Evolutionary conservation across 2,329 filamentous ascomycete genomes (phyloP).

Genomic region (Cladosporium sp.): DNA sequence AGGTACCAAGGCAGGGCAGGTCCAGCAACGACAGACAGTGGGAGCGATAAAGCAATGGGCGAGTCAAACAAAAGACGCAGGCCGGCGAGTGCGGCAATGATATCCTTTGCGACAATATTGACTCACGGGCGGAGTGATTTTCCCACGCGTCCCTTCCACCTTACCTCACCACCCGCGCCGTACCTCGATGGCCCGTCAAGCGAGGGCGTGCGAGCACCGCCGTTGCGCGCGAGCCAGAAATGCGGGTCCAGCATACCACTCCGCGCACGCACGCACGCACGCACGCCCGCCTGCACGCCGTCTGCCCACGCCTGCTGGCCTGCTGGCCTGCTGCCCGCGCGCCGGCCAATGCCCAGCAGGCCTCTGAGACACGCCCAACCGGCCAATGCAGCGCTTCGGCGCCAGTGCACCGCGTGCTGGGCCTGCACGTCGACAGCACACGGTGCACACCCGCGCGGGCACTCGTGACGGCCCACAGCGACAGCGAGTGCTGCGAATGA

Average conservation of each 20-base stretch:
- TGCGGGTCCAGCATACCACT: background rate
- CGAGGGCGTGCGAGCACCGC: conserved; percentile 8
- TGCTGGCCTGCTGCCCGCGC: background rate
- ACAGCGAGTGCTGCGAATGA: background rate
- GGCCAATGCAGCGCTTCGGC: background rate
- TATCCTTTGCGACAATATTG: background rate
- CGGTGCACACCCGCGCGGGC: too few species aligned
- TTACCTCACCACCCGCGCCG: too few species aligned
- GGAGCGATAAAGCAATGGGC: background rate
- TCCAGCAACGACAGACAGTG: background rate
- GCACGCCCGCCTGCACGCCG: background rate
- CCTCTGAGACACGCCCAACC: conserved; percentile 8
- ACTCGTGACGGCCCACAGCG: background rate
- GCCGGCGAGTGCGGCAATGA: background rate
- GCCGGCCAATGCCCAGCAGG: background rate
- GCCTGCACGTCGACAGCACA: too few species aligned
- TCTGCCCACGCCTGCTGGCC: background rate
- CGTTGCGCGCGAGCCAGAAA: conserved; percentile 10
- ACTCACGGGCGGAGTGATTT: conserved; percentile 4
- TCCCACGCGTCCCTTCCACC: background rate
- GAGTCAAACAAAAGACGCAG: background rate
- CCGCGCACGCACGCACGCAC: conserved; percentile 2
- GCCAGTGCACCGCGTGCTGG: background rate
- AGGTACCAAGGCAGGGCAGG: background rate
- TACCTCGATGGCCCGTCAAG: conserved; percentile 9